Evolutionary conservation across 1,139 yeast species (phyloP).

Genomic region (Scheffersomyces lignicola): DNA sequence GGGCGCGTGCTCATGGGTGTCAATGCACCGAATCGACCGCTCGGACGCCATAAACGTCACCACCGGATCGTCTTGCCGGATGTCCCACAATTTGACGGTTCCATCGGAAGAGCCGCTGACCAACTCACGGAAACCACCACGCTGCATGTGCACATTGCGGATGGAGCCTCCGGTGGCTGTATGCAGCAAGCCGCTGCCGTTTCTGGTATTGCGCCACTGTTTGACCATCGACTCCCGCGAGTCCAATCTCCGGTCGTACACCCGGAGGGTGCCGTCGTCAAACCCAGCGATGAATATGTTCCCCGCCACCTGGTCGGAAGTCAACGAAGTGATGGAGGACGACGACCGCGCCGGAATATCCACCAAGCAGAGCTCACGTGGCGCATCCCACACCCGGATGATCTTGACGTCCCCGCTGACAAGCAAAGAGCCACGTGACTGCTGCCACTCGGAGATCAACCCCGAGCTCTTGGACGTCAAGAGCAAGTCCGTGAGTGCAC

Average conservation of each 20-base stretch:
- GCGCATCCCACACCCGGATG: constrained; percentile 95
- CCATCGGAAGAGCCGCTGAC: constrained; percentile 87
- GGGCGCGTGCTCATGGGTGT: constrained; percentile 96
- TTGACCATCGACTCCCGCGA: constrained; percentile 84
- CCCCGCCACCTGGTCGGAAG: constrained; percentile 97
- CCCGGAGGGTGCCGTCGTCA: constrained; percentile 87
- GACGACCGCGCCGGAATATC: constrained; percentile 93
- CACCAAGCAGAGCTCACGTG: constrained; percentile 79
- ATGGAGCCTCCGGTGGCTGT: constrained; percentile 53
- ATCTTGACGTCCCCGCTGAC: constrained; percentile 96
- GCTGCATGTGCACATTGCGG: constrained; percentile 86
- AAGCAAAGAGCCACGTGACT: constrained; percentile 83
- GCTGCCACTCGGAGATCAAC: constrained; percentile 94
- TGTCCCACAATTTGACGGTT: constrained; percentile 85
- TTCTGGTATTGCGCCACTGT: constrained; percentile 57
- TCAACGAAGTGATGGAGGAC: constrained; percentile 82
- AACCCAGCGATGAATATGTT: constrained; percentile 88
- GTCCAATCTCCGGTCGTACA: constrained; percentile 85
- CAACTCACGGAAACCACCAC: constrained; percentile 93
- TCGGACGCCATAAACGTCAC: constrained; percentile 58
- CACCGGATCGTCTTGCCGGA: constrained; percentile 72
- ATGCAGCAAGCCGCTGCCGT: constrained; percentile 15
- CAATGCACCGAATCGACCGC: constrained; percentile 68
- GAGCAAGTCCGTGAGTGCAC: constrained; percentile 84
- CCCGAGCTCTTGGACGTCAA: constrained; percentile 84